Percentiles rank a stretch among this genome's conserved stretches.
Evolutionary conservation across 208 protist genomes (phyloP).

Genomic region (Leishmania turanica): DNA sequence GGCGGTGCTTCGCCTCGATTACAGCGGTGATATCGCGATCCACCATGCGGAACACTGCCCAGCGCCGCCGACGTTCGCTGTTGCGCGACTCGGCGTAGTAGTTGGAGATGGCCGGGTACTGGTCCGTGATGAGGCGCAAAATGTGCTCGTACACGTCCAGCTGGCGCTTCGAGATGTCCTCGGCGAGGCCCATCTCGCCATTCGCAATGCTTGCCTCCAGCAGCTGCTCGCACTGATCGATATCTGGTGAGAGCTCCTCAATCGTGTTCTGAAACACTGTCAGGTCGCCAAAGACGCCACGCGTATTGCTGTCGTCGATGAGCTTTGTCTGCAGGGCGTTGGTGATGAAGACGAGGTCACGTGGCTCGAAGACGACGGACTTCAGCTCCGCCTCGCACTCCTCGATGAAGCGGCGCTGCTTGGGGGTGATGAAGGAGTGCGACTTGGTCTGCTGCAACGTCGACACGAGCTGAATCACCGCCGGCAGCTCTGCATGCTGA

Average conservation of each 20-base stretch:
- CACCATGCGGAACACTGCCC: constrained; percentile 92
- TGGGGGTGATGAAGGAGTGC: constrained; percentile 80
- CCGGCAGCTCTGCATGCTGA: constrained; percentile 59
- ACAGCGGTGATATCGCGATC: constrained; percentile 90
- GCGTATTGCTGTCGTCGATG: constrained; percentile 75
- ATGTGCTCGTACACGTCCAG: constrained; percentile 89
- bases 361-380: constrained; percentile 75
- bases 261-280: constrained; percentile 85
- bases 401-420: constrained; percentile 85
- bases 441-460: constrained; percentile 78
- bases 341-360: constrained; percentile 80
- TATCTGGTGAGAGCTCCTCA: constrained; percentile 83
- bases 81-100: constrained; percentile 79
- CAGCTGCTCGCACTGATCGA: constrained; percentile 90
- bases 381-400: constrained; percentile 75
- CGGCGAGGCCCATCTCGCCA: constrained; percentile 89
- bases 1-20: constrained; percentile 82
- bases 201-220: constrained; percentile 87
- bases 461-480: constrained; percentile 80
- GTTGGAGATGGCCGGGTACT: constrained; percentile 89
- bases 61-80: constrained; percentile 81
- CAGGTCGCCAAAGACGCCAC: constrained; percentile 77
- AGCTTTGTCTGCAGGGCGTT: constrained; percentile 89
- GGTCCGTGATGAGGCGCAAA: constrained; percentile 81
- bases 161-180: constrained; percentile 85